Conservation (phyloP, 2,329 filamentous ascomycete species). For the Fusarium longipes region DNA sequence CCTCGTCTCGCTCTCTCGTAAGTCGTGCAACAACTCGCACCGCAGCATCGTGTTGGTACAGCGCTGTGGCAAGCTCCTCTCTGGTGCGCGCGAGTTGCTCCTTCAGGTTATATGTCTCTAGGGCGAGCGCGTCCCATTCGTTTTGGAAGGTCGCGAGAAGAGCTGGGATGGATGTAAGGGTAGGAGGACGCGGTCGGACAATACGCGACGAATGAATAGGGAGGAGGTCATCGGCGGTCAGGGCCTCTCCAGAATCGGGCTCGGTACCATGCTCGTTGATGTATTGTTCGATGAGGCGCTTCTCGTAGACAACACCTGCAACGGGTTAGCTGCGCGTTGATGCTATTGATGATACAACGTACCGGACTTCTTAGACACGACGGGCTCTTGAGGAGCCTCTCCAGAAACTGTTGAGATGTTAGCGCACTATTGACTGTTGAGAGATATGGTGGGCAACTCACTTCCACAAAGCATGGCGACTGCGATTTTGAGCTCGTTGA, state of each 20-base stretch:
- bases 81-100: conserved; percentile 90
- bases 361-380: conserved; percentile 95
- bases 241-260: conserved; percentile 86
- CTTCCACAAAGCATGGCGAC: conserved; percentile 63
- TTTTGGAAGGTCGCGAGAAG: conserved; percentile 95
- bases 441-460: conserved; percentile 42
- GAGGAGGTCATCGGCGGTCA: conserved; percentile 86
- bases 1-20: conserved; percentile 92
- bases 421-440: conserved; percentile 20
- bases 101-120: conserved; percentile 91
- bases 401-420: conserved; percentile 78
- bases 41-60: conserved; percentile 98
- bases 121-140: conserved; percentile 94
- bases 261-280: conserved; percentile 94
- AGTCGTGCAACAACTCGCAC: conserved; percentile 92
- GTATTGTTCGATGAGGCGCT: conserved; percentile 93
- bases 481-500: conserved; percentile 42
- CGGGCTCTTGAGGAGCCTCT: conserved; percentile 93
- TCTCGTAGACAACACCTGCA: conserved; percentile 89
- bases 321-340: conserved; percentile 32
- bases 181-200: conserved; percentile 89
- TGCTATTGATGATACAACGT: conserved; percentile 52
- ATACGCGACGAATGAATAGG: conserved; percentile 85
- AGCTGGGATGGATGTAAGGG: conserved; percentile 94
- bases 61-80: conserved; percentile 90